Conservation (phyloP, 2,329 filamentous ascomycete species). For the Fusarium tupiense region DNA sequence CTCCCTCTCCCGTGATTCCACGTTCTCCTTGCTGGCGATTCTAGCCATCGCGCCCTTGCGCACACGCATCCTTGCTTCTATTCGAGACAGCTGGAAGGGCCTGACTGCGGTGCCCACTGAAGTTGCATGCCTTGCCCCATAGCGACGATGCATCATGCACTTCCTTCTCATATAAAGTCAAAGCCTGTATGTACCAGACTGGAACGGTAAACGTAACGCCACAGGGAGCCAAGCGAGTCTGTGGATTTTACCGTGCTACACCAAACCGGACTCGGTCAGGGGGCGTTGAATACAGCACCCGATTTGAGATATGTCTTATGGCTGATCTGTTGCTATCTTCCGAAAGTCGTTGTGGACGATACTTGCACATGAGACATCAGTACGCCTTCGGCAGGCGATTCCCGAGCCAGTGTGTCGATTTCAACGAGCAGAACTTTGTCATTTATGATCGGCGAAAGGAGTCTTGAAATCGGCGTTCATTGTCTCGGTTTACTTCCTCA, state of each 20-base stretch:
- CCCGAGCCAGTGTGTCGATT: not conserved
- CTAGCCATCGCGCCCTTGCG: constrained; percentile 16
- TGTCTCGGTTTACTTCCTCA: constrained; percentile 21
- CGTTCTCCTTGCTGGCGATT: constrained; percentile 29
- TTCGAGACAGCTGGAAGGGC: constrained; percentile 19
- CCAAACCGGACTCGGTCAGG: constrained; percentile 3
- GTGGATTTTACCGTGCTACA: constrained; percentile 22
- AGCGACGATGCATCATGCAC: not conserved
- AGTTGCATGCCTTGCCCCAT: constrained; percentile 12
- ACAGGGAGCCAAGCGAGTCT: constrained; percentile 34
- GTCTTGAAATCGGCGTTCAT: constrained; percentile 15
- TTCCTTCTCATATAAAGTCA: constrained; percentile 7
- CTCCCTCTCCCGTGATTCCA: constrained; percentile 34
- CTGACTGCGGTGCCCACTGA: constrained; percentile 1
- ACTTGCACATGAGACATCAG: constrained; percentile 16
- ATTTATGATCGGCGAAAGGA: constrained; percentile 18
- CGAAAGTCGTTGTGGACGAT: constrained; percentile 6
- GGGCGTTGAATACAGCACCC: not conserved
- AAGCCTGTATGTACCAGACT: constrained; percentile 28
- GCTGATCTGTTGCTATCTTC: constrained; percentile 8
- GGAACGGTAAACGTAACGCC: constrained; percentile 23
- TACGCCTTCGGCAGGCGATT: constrained; percentile 7
- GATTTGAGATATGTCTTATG: constrained; percentile 7
- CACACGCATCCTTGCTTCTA: constrained; percentile 19
- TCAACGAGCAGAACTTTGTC: constrained; percentile 20